These are phyloP conservation scores for Cryphonectria carpinicola DNA, from an alignment of 2,329 filamentous ascomycete species.

Conservation along the genomic window DNA sequence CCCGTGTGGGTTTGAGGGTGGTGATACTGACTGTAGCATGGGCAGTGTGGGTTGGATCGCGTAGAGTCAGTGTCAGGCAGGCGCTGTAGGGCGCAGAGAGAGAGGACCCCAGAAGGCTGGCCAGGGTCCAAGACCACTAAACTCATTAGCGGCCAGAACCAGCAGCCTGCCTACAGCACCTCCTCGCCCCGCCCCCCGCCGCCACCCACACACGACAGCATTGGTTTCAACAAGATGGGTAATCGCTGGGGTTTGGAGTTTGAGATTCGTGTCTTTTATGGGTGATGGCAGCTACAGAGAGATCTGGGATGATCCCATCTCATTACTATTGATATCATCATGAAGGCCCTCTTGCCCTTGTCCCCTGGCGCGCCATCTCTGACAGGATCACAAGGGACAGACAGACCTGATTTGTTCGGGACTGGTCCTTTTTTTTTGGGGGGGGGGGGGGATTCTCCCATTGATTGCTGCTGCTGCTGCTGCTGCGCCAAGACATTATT, in stretches of 20 bases:
- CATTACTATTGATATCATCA: not conserved
- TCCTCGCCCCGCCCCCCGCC: too few relatives aligned
- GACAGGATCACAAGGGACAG: not conserved
- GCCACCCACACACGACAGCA: constrained; percentile 7
- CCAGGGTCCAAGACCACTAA: not conserved
- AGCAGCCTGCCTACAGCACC: not conserved
- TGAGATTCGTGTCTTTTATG: constrained; percentile 9
- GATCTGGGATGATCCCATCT: not conserved
- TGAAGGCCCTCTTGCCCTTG: too few relatives aligned
- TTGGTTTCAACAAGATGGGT: constrained; percentile 21
- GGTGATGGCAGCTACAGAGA: constrained; percentile 13
- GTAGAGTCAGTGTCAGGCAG: not conserved
- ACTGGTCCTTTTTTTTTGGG: too few relatives aligned
- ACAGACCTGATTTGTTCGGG: not conserved
- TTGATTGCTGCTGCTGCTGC: not conserved
- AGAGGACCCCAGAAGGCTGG: not conserved
- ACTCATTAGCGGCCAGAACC: not conserved
- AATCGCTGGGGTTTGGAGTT: constrained; percentile 16
- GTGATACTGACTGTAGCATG: not conserved
- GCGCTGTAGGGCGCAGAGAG: not conserved
- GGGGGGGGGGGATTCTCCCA: too few relatives aligned
- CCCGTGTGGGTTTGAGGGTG: not conserved
- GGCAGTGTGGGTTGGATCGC: constrained; percentile 16
- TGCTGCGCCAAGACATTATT: not conserved
- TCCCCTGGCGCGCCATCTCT: not conserved